Conservation (phyloP, 1,284 basidiomycete genomes). For the Ganoderma meredithae region DNA sequence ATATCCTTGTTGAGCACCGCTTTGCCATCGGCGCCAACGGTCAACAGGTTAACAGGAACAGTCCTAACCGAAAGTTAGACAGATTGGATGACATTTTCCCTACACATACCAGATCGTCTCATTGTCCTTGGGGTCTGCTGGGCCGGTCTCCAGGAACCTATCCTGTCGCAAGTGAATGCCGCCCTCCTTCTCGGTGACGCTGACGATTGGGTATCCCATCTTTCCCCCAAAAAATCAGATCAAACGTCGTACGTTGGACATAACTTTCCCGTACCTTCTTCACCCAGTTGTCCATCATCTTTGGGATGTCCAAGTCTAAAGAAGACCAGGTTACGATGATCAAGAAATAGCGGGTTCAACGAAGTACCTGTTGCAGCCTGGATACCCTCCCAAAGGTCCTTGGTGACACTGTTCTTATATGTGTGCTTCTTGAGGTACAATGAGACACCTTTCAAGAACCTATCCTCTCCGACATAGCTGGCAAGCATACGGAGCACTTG, state of each 20-base stretch:
- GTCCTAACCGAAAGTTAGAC: conserved; percentile 54
- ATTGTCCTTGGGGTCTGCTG: conserved; percentile 83
- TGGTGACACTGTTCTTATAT: conserved; percentile 87
- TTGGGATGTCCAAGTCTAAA: conserved; percentile 75
- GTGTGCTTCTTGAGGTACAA: conserved; percentile 91
- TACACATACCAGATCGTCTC: conserved; percentile 82
- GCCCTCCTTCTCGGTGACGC: conserved; percentile 79
- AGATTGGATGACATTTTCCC: not conserved
- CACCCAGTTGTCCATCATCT: conserved; percentile 94
- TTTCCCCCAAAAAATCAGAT: conserved; percentile 35
- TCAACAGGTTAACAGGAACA: conserved; percentile 83
- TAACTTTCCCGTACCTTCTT: conserved; percentile 61
- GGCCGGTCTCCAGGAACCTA: conserved; percentile 90
- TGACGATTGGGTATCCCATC: conserved; percentile 90
- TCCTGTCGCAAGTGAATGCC: conserved; percentile 87
- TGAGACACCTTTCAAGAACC: conserved; percentile 88
- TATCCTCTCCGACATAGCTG: conserved; percentile 88
- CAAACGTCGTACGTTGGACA: not conserved
- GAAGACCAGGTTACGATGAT: not conserved
- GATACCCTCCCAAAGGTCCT: conserved; percentile 92
- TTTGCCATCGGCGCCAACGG: conserved; percentile 66
- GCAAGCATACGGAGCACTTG: conserved; percentile 93
- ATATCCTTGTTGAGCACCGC: conserved; percentile 67
- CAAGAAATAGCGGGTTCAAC: not conserved
- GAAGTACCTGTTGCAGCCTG: conserved; percentile 70